Conservation (phyloP, 306 rosid species). For the Cotoneaster glaucophyllus region DNA sequence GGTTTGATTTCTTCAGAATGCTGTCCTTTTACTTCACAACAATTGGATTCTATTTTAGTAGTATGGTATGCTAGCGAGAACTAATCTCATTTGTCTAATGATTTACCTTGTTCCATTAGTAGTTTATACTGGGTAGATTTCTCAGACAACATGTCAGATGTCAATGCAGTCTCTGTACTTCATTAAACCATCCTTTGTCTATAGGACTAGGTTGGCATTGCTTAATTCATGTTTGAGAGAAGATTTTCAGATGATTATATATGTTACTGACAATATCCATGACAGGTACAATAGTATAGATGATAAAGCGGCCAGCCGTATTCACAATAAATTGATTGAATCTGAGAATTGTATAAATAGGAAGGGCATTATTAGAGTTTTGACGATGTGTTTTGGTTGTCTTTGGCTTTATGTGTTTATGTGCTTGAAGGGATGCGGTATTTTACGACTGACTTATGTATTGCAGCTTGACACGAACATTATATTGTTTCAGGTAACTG, state of each 20-base stretch:
- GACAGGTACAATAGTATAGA: background rate
- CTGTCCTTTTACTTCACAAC: conserved; percentile 96
- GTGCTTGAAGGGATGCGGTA: background rate
- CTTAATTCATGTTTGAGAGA: background rate
- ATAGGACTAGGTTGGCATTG: background rate
- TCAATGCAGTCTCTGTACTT: no score
- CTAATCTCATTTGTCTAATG: background rate
- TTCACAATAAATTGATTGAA: background rate
- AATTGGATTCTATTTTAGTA: conserved; percentile 96
- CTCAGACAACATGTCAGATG: background rate
- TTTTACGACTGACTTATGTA: background rate
- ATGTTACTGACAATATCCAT: background rate
- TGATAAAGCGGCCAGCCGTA: background rate
- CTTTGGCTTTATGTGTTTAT: background rate
- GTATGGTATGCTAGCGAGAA: conserved; percentile 58
- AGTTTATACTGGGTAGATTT: background rate
- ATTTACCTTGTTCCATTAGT: background rate
- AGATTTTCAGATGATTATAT: background rate
- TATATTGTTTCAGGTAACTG: conserved; percentile 61
- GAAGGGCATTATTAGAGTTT: background rate
- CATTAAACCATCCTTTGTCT: background rate
- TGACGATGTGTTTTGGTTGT: background rate
- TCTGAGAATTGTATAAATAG: background rate
- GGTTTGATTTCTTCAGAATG: conserved; percentile 93
- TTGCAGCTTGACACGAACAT: conserved; percentile 9